These are phyloP conservation scores for Coniochaeta prunicola DNA, from an alignment of 2,329 filamentous ascomycete species.

Conservation along the genomic window DNA sequence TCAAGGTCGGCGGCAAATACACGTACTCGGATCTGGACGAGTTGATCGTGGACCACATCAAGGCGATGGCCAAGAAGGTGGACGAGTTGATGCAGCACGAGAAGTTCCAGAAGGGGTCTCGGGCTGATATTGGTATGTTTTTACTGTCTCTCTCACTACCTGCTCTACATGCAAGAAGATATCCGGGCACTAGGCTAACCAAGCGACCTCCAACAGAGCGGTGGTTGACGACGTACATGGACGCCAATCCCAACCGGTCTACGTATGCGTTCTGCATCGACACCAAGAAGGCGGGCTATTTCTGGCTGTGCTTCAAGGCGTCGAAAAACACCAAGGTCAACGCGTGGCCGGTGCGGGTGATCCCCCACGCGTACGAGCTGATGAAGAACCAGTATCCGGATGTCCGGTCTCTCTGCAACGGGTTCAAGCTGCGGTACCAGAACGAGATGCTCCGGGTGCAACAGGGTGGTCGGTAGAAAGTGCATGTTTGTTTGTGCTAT, in stretches of 20 bases:
- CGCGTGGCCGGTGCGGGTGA: conserved; percentile 79
- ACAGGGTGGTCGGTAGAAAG: conserved; percentile 9
- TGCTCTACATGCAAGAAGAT: too few relatives aligned
- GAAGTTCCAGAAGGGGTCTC: conserved; percentile 80
- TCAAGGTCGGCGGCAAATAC: conserved; percentile 82
- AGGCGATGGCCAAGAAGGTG: conserved; percentile 96
- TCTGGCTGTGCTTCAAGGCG: conserved; percentile 93
- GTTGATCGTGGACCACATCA: conserved; percentile 92
- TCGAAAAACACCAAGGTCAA: conserved; percentile 66
- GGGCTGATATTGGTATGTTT: conserved; percentile 73
- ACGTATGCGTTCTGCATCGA: conserved; percentile 96
- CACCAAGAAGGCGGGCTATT: conserved; percentile 85
- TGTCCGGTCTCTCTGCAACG: conserved; percentile 92
- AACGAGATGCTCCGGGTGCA: conserved; percentile 58
- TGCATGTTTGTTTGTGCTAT: not conserved
- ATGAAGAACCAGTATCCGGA: conserved; percentile 86
- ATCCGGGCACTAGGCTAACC: not conserved
- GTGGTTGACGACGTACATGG: conserved; percentile 94
- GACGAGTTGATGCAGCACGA: conserved; percentile 93
- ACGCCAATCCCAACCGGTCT: conserved; percentile 89
- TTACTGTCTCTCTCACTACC: not conserved
- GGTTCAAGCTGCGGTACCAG: conserved; percentile 79
- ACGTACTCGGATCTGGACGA: conserved; percentile 96
- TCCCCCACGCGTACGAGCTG: conserved; percentile 89
- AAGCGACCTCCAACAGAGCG: conserved; percentile 53